Base-by-base conservation (phyloP, 345 rosid genomes). In the Dipteronia dyeriana region DNA sequence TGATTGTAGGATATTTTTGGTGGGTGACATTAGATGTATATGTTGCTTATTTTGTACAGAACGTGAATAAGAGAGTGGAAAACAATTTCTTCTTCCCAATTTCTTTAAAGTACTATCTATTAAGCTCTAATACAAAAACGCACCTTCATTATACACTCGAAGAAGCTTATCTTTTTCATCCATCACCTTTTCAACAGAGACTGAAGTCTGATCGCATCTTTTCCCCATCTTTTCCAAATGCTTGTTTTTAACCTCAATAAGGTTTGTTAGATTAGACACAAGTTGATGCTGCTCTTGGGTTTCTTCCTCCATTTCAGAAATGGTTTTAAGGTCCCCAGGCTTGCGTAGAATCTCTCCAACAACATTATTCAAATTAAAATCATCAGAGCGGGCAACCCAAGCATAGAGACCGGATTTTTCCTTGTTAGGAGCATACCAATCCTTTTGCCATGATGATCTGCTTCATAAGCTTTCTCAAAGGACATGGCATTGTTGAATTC, bases 311-410 rank as follows among this genome's bases (percentile, higher is more conserved):
- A 89, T 84, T 74, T 85, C 92, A 69, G 91, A 86, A 74, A 94
- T 85, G 62, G 94, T 90, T 85, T 86, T 94, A 70, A 92, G 91
- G 82, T 93, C 93, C 69, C 96, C 90, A 81, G 60, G 86, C 88
- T 86, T 95, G 75, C 93, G 87, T 62, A 95, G 78, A 76, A 91
- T 84, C 31, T 92, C 97, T 72, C 98, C 98, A 22, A 92, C 49
- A 34, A 90, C 88, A 82, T 85, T 85, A 60, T 81, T 87, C 38
- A 86, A 81, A 29, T 84, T 90, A 68, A 90, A 95, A 79, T 95
- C 99, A 67, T 91, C 94, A 60, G 94, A 84, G 59, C 92, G 93
- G 13, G 98, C 99, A 79, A 96, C 95, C 98, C 99, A 96, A 51
- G 91, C 97, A 79, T 94, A 94, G 67, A 91, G 87, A 39, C 93